Base-by-base conservation (phyloP, 345 rosid genomes). In the Murraya koenigii region DNA sequence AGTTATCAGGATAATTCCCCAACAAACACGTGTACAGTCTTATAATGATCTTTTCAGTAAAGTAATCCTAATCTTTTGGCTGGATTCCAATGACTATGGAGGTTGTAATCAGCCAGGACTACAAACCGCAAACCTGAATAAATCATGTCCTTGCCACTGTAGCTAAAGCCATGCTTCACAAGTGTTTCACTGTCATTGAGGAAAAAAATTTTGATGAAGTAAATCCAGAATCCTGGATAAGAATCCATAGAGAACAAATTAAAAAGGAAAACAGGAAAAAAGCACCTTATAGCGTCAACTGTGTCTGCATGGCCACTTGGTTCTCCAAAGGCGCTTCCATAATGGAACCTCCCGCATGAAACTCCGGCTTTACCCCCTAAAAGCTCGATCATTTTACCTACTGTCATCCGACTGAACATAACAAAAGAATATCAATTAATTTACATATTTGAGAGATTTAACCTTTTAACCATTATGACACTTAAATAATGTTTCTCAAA, bases 291-390 rank as follows among this genome's bases (percentile, higher is more conserved):
- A 67, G 81, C 68, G 63, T 90, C 98, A 71, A 96, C 98, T 65
- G 44, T 88, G 87, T 96, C 95, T 41, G 99, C 98, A 86, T 92
- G 97, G 78, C 99, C 98, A 80, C 98, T 86, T 76, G 90, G 88
- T 84, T 96, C 97, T 49, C 99, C 98, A 85, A 94, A 94, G 63
- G 99, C 99, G 81, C 98, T 96, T 69, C 99, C 99, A 84, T 94
- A 94, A 81, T 92, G 97, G 82, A 86, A 92, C 84, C 88, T 88
- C 71, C 97, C 98, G 26, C 89, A 87, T 6, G 94, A 91, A 75
- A 92, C 97, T 76, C 97, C 98, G 72, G 98, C 97, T 83, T 96
- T 96, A 80, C 99, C 82, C 52, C 97, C 99, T 74, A 94, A 91
- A 79, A 96, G 99, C 87, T 96, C 99, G 80, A 94, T 88, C 99